Evolutionary conservation across 2,329 filamentous ascomycete genomes (phyloP).

Genomic region (Myriosclerotinia scirpicola): DNA sequence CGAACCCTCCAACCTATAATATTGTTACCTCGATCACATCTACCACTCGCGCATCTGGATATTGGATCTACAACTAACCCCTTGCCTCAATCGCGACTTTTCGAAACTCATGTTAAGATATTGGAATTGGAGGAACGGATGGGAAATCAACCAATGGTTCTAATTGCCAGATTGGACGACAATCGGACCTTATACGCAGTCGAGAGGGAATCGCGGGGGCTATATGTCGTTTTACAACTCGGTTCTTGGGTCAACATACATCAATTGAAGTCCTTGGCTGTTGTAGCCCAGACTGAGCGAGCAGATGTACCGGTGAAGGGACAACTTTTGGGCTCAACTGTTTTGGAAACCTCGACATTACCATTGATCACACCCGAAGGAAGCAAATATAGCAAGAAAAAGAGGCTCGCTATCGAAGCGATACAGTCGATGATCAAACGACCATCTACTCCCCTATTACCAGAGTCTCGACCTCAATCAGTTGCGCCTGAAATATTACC

Average conservation of each 20-base stretch:
- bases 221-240: constrained; percentile 69
- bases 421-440: constrained; percentile 61
- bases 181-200: constrained; percentile 58
- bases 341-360: background rate
- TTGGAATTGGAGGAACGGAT: constrained; percentile 63
- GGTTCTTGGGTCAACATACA: constrained; percentile 64
- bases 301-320: constrained; percentile 35
- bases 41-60: constrained; percentile 63
- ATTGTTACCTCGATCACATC: constrained; percentile 59
- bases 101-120: constrained; percentile 61
- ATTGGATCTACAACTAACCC: constrained; percentile 51
- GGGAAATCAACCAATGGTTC: constrained; percentile 53
- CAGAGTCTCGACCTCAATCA: constrained; percentile 27
- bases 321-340: background rate
- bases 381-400: constrained; percentile 47
- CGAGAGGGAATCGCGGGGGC: constrained; percentile 60
- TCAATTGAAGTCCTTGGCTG: constrained; percentile 52
- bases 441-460: constrained; percentile 32
- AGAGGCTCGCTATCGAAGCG: constrained; percentile 60
- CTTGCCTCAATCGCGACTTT: constrained; percentile 55
- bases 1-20: constrained; percentile 59
- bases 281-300: constrained; percentile 45
- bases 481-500: constrained; percentile 16
- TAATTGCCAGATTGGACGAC: constrained; percentile 61
- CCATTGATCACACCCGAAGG: constrained; percentile 29